Evolutionary conservation across 129 eudicot species (phyloP), one percentile per base, ranked within the genome.

Genomic region (Sambucus nigra): DNA sequence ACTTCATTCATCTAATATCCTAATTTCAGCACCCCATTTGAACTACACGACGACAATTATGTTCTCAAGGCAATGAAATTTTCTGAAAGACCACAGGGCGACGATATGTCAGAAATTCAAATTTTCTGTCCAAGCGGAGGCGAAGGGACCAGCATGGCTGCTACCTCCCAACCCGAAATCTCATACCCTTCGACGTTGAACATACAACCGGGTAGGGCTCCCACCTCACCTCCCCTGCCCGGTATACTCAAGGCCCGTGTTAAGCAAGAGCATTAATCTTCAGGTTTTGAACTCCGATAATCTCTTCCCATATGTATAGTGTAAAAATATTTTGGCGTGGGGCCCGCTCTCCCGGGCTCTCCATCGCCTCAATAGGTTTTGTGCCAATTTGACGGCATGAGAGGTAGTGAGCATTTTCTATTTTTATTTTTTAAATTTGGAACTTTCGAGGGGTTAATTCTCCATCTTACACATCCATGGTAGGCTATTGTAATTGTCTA

Each of bases 241-340:
- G 98, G 98, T 38, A 89, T 89, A 42, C 67, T 85, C 20, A 89
- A 89, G 73, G 77, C 76, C 5, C 94, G 95, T 39, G 77, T 74
- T 25, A 82, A 84, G 68, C 80, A 75, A 51, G 93, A 78, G 65
- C 78, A 73, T 56, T 84, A 84, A 77, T 40, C 26, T 25, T 29
- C 57, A 15, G n/a, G 20, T 45, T 11, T 27, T 63, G 15, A 18
- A 3, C 5, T 4, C 9, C 9, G 4, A 31, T 31, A 12, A 14
- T 55, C 38, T 6, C 33, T 7, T 56, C 29, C 0, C 26, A 35
- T 65, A 41, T 80, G 80, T 81, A 74, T 81, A 51, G 41, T 73
- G 84, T 81, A 70, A 38, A 57, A 71, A 55, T 53, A 56, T 59
- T 65, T 41, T 20, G 25, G 64, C 45, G 55, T 60, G 25, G 46